Conservation (phyloP, 441 rosid genomes). For the Biscutella laevigata region DNA sequence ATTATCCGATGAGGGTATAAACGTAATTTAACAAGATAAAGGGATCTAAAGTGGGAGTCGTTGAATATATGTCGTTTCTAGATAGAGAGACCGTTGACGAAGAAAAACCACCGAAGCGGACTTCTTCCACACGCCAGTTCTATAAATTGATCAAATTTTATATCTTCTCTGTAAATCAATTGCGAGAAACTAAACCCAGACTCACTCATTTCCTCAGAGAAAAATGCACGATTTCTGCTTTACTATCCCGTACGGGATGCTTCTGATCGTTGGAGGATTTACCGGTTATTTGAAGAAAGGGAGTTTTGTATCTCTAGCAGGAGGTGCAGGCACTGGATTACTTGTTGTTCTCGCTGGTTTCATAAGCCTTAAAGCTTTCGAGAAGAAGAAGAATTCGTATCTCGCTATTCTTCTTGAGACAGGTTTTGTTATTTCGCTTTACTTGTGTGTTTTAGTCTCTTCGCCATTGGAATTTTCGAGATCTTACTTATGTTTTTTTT, state of each 20-base stretch:
- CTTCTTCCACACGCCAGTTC: conserved; percentile 14
- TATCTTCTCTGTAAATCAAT: too few species aligned
- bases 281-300: conserved; percentile 66
- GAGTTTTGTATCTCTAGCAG: conserved; percentile 65
- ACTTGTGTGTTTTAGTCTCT: too few species aligned
- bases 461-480: too few species aligned
- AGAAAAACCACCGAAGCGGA: conserved; percentile 16
- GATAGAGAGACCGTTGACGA: conserved; percentile 25
- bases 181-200: background rate
- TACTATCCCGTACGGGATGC: conserved; percentile 82
- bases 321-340: conserved; percentile 68
- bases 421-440: conserved; percentile 27
- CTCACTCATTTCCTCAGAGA: too few species aligned
- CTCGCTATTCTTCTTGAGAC: conserved; percentile 56
- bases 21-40: too few species aligned
- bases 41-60: too few species aligned
- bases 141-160: conserved; percentile 8
- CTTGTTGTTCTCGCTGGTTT: conserved; percentile 64
- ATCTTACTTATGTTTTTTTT: too few species aligned
- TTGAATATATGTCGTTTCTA: too few species aligned
- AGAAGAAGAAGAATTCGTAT: conserved; percentile 49
- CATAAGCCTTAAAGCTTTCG: conserved; percentile 73
- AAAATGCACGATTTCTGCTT: conserved; percentile 89
- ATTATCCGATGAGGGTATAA: too few species aligned
- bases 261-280: conserved; percentile 61